phyloP scores from a whole-genome alignment of 129 eudicot genomes.

The Solidago caesia region DNA sequence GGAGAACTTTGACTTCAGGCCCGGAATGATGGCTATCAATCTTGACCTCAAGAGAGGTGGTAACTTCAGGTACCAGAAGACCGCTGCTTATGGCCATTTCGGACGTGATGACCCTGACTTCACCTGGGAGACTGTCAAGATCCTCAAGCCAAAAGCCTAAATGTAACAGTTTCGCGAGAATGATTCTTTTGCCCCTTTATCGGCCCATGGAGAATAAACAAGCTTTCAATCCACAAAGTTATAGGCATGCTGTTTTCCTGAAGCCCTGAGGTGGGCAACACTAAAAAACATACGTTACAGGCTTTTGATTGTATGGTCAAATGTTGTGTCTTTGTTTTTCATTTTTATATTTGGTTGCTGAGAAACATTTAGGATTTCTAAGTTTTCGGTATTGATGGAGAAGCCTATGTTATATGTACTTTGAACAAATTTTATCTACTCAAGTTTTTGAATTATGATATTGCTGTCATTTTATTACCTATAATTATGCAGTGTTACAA shows the following conservation, averaged over 20 bases:
- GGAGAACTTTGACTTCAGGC: slow-evolving; percentile 49
- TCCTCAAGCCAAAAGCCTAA: slow-evolving; percentile 42
- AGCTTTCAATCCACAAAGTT: slow-evolving; percentile 16
- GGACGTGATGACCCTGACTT: slow-evolving; percentile 47
- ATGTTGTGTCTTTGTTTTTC: slow-evolving; percentile 36
- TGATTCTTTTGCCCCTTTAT: slow-evolving; percentile 26
- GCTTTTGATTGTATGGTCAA: slow-evolving; percentile 32
- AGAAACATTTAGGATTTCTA: slow-evolving; percentile 29
- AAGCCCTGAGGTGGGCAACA: slow-evolving; percentile 27
- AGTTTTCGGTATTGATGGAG: slow-evolving; percentile 37
- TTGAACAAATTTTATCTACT: slow-evolving; percentile 35
- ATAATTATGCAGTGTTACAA: background rate
- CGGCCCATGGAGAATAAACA: slow-evolving; percentile 27
- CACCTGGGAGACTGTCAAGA: slow-evolving; percentile 48
- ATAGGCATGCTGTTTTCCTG: slow-evolving; percentile 18
- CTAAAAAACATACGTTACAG: slow-evolving; percentile 29
- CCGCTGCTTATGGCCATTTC: slow-evolving; percentile 48
- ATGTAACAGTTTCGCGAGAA: slow-evolving; percentile 22
- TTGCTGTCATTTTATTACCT: background rate
- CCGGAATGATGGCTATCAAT: slow-evolving; percentile 46
- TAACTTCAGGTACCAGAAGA: slow-evolving; percentile 47
- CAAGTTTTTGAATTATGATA: slow-evolving; percentile 9
- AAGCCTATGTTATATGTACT: slow-evolving; percentile 43
- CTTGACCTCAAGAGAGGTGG: slow-evolving; percentile 49
- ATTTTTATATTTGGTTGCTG: slow-evolving; percentile 27